Percentiles rank a stretch among this genome's conserved stretches.
Conservation (phyloP, 768 basidiomycete species). For the Trametes elegans region DNA sequence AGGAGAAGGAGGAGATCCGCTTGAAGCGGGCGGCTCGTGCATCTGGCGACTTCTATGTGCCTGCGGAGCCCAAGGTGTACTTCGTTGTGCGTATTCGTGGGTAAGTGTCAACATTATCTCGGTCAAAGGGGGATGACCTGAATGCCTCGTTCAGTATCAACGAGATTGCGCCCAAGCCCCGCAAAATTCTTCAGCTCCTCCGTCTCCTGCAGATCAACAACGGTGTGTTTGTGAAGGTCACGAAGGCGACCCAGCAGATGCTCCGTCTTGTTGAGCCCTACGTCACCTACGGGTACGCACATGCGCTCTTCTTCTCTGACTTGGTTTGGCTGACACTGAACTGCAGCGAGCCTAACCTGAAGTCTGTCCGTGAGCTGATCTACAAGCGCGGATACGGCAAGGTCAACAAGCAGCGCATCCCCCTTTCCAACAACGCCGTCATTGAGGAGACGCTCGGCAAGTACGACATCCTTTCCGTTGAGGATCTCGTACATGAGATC, state of each 20-base stretch:
- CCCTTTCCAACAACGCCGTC: conserved; percentile 88
- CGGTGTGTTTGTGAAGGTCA: conserved; percentile 97
- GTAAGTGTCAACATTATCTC: conserved; percentile 52
- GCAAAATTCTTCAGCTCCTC: conserved; percentile 98
- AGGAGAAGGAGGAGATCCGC: conserved; percentile 96
- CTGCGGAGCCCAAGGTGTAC: conserved; percentile 95
- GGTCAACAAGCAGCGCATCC: conserved; percentile 96
- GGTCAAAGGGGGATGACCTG: neutral
- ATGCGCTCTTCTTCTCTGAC: neutral
- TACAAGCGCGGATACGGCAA: conserved; percentile 99
- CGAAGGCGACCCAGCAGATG: conserved; percentile 96
- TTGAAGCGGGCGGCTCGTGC: conserved; percentile 90
- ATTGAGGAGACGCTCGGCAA: conserved; percentile 91
- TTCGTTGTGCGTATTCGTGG: conserved; percentile 97
- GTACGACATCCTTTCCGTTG: conserved; percentile 93
- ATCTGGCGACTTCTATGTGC: conserved; percentile 96
- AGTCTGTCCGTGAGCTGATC: conserved; percentile 93
- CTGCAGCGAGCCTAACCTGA: conserved; percentile 88
- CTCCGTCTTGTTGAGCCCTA: conserved; percentile 97
- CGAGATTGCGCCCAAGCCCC: conserved; percentile 98
- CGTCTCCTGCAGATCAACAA: conserved; percentile 99
- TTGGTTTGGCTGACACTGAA: neutral
- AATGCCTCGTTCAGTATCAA: conserved; percentile 75
- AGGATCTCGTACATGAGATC: conserved; percentile 98
- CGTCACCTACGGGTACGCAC: conserved; percentile 87